These are phyloP conservation scores for Phascolomyces articulosus DNA, from an alignment of 371 early-diverging fungal genomes.

Conservation along the genomic window DNA sequence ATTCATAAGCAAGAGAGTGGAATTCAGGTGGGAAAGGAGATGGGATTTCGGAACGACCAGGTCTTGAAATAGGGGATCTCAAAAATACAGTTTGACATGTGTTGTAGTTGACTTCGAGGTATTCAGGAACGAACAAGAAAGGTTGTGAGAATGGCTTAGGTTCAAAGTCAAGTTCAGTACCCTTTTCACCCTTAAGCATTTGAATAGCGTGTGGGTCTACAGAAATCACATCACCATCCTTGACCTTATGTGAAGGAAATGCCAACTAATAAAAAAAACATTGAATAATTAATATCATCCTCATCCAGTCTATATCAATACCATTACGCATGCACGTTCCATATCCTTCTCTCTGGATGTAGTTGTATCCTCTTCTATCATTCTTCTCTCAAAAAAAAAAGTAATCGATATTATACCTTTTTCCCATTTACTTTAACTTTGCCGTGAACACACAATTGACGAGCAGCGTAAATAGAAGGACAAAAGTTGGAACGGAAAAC, in stretches of 20 bases:
- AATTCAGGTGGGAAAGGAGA: conserved; percentile 90
- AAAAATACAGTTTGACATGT: conserved; percentile 90
- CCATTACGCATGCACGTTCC: too few species aligned
- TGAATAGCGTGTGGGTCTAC: conserved; percentile 82
- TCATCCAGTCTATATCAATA: too few species aligned
- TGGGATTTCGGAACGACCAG: conserved; percentile 89
- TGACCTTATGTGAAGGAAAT: conserved; percentile 78
- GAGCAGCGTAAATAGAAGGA: conserved; percentile 82
- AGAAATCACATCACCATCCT: conserved; percentile 89
- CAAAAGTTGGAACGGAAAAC: conserved; percentile 93
- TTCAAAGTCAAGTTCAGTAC: conserved; percentile 67
- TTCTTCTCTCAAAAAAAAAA: background rate
- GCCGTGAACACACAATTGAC: conserved; percentile 82
- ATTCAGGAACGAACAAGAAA: conserved; percentile 95
- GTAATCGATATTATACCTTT: conserved; percentile 51
- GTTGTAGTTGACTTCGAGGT: conserved; percentile 95
- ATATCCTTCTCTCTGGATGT: background rate
- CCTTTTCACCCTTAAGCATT: conserved; percentile 65
- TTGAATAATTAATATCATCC: background rate
- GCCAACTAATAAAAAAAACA: conserved; percentile 51
- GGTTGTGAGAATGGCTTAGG: conserved; percentile 87
- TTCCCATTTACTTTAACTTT: conserved; percentile 93
- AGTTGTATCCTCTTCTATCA: background rate
- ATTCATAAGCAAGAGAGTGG: conserved; percentile 92
- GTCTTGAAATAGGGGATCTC: conserved; percentile 86